Evolutionary conservation across 139 green algal species (phyloP).

Genomic region (Desmodesmus armatus): DNA sequence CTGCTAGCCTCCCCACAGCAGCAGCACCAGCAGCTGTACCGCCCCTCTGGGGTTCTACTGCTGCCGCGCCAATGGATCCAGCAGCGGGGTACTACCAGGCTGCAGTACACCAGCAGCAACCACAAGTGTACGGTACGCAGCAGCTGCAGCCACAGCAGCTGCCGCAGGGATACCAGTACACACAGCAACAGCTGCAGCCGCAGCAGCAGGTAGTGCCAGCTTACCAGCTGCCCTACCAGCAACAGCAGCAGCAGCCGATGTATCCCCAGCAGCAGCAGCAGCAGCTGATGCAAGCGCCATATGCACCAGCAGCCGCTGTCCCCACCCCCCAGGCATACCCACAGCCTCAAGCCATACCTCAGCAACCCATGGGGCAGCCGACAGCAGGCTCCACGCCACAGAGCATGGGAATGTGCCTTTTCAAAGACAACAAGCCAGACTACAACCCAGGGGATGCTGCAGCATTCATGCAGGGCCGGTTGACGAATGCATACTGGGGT

Average conservation of each 20-base stretch:
- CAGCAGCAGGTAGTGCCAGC: neutral
- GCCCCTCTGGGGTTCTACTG: neutral
- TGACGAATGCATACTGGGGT: slow-evolving; percentile 14
- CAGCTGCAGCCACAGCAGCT: neutral
- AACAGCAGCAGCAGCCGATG: too few relatives aligned
- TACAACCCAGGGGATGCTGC: neutral
- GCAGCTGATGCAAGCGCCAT: too few relatives aligned
- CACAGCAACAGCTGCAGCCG: neutral
- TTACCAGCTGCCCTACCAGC: neutral
- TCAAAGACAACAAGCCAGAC: neutral
- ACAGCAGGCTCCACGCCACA: too few relatives aligned
- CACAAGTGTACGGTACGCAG: neutral
- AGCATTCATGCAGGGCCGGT: neutral
- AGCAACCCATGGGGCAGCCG: too few relatives aligned
- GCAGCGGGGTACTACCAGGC: neutral
- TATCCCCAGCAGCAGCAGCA: too few relatives aligned
- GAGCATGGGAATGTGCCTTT: slow-evolving; percentile 31
- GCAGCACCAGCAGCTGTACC: neutral
- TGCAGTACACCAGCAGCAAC: neutral
- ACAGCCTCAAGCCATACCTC: too few relatives aligned
- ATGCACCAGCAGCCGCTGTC: too few relatives aligned
- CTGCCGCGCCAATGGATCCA: neutral
- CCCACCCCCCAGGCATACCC: too few relatives aligned
- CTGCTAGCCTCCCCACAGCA: too few relatives aligned
- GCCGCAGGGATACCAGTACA: neutral